phyloP scores from a whole-genome alignment of 495 filamentous ascomycete genomes.

The Podospora sp. region DNA sequence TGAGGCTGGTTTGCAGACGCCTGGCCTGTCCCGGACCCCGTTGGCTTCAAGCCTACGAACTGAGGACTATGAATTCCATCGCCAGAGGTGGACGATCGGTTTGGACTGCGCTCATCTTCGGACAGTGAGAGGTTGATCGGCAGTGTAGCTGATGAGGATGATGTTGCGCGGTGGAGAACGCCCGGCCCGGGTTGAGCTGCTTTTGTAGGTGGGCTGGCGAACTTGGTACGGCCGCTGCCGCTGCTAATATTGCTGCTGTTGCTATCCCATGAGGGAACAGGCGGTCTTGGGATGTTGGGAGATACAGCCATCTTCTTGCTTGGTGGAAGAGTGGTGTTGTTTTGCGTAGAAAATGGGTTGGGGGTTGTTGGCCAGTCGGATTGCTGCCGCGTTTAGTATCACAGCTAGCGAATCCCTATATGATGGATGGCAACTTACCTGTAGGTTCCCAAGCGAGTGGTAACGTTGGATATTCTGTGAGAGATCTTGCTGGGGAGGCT shows the following conservation, averaged over 20 bases:
- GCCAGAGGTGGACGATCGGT: conserved; percentile 44
- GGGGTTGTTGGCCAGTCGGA: conserved; percentile 33
- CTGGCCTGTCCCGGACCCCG: conserved; percentile 35
- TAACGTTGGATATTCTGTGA: conserved; percentile 41
- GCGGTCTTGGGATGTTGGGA: conserved; percentile 26
- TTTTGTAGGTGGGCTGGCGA: conserved; percentile 21
- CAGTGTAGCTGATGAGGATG: conserved; percentile 28
- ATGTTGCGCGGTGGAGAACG: conserved; percentile 25
- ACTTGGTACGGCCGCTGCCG: conserved; percentile 17
- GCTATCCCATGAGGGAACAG: conserved; percentile 35
- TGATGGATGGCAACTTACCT: conserved; percentile 25
- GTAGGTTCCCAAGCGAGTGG: conserved; percentile 35
- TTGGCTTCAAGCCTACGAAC: conserved; percentile 38
- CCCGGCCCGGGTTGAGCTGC: conserved; percentile 14
- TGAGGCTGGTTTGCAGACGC: conserved; percentile 31
- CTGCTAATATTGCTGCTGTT: conserved; percentile 22
- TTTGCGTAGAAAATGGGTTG: conserved; percentile 22
- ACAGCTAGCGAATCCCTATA: background rate
- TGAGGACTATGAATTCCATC: conserved; percentile 37
- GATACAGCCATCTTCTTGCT: conserved; percentile 35
- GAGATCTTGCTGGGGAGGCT: conserved; percentile 23
- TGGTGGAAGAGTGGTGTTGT: conserved; percentile 23
- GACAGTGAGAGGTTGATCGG: conserved; percentile 76
- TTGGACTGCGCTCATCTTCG: conserved; percentile 68
- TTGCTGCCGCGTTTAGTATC: conserved; percentile 16